phyloP scores from a whole-genome alignment of 495 filamentous ascomycete species.

The Hamigera avellanea region DNA sequence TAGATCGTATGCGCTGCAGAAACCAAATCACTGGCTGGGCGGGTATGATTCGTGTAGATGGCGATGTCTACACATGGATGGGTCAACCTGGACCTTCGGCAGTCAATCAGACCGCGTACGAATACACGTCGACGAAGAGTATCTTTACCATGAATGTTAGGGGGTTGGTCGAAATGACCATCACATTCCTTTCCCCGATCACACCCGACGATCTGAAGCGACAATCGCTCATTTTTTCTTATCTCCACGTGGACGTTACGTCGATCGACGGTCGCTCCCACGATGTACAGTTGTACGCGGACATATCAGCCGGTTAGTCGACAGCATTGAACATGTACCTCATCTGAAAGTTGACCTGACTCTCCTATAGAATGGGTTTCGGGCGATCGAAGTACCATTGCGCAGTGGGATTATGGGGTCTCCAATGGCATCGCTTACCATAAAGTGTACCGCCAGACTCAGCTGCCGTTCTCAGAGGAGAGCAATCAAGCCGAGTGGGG shows the following conservation, averaged over 20 bases:
- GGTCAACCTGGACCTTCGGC: conserved; percentile 24
- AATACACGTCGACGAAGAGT: conserved; percentile 48
- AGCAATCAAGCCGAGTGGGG: conserved; percentile 49
- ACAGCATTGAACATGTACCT: too few relatives aligned
- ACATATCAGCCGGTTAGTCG: conserved; percentile 47
- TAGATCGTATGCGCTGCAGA: conserved; percentile 15
- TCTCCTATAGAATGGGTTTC: conserved; percentile 42
- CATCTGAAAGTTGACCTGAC: too few relatives aligned
- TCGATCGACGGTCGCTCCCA: conserved; percentile 41
- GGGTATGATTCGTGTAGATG: conserved; percentile 46
- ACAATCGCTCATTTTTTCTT: conserved; percentile 45
- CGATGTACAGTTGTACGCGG: conserved; percentile 47
- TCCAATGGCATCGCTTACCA: conserved; percentile 39
- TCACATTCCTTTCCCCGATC: conserved; percentile 47
- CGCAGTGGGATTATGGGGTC: conserved; percentile 43
- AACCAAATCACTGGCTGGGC: conserved; percentile 42
- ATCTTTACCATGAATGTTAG: conserved; percentile 43
- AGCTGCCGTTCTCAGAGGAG: conserved; percentile 40
- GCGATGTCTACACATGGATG: conserved; percentile 45
- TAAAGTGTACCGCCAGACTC: conserved; percentile 38
- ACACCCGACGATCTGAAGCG: conserved; percentile 43
- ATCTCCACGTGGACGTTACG: conserved; percentile 39
- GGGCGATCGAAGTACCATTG: conserved; percentile 35
- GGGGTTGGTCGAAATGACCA: conserved; percentile 35
- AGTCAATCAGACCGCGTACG: conserved; percentile 40